Conservation (phyloP, 2,329 filamentous ascomycete genomes). For the Onygenales sp. region DNA sequence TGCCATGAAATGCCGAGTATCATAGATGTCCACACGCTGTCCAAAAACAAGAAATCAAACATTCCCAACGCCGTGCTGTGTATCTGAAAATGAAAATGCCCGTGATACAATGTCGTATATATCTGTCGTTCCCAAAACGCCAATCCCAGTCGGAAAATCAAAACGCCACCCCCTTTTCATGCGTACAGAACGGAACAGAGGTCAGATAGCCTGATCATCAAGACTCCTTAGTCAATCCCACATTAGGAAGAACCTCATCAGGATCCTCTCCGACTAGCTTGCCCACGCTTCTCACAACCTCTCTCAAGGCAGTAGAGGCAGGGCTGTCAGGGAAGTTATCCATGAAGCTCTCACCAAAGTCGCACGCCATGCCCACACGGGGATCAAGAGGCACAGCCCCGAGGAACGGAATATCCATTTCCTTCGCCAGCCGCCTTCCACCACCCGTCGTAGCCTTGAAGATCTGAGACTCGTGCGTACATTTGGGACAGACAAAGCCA, state of each 20-base stretch:
- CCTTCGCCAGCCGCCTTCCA: conserved; percentile 66
- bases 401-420: conserved; percentile 80
- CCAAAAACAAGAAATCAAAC: not conserved
- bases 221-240: not conserved
- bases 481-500: conserved; percentile 91
- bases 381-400: conserved; percentile 88
- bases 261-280: conserved; percentile 55
- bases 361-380: conserved; percentile 89
- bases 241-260: conserved; percentile 26
- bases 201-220: too few relatives aligned
- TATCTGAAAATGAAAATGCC: not conserved
- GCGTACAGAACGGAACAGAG: not conserved
- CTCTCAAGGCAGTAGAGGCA: conserved; percentile 70
- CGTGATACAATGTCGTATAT: not conserved
- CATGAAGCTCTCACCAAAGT: conserved; percentile 95
- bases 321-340: conserved; percentile 90
- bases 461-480: conserved; percentile 69
- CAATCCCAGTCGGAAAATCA: not conserved
- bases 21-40: too few relatives aligned
- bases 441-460: conserved; percentile 89
- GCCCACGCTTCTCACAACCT: conserved; percentile 66
- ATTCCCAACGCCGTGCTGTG: not conserved
- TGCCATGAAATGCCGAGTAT: too few relatives aligned
- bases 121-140: not conserved
- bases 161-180: not conserved